Conservation (phyloP, 176 grass and related monocot genomes). For the Canna indica region DNA sequence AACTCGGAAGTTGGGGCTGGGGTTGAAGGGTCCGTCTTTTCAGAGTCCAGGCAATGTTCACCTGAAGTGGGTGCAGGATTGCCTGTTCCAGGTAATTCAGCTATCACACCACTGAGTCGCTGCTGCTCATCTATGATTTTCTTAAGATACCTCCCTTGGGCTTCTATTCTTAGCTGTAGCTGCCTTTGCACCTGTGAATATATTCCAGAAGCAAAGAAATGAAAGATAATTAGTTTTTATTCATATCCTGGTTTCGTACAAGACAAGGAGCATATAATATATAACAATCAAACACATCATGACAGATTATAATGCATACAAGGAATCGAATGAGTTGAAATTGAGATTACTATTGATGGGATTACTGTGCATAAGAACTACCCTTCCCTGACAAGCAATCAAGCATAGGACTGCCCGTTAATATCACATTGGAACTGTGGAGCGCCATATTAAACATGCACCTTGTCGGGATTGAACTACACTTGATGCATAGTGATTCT, state of each 20-base stretch:
- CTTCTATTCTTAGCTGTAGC: slow-evolving; percentile 41
- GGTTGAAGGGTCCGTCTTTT: slow-evolving; percentile 31
- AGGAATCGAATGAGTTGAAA: neutral
- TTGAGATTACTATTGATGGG: neutral
- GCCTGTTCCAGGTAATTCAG: slow-evolving; percentile 20
- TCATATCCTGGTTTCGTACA: neutral
- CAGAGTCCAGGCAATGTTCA: slow-evolving; percentile 13
- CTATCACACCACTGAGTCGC: slow-evolving; percentile 15
- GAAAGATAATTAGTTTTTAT: neutral
- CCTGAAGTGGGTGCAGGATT: neutral
- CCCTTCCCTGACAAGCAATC: too few relatives aligned
- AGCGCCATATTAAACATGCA: too few relatives aligned
- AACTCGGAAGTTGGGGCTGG: slow-evolving; percentile 26
- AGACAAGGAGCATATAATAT: neutral
- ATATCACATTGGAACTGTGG: too few relatives aligned
- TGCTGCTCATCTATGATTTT: slow-evolving; percentile 40
- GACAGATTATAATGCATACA: neutral
- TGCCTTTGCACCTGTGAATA: slow-evolving; percentile 35
- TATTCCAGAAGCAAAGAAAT: neutral
- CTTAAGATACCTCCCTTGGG: slow-evolving; percentile 35
- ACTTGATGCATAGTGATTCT: too few relatives aligned
- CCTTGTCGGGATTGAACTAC: too few relatives aligned
- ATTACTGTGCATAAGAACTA: too few relatives aligned
- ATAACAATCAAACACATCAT: neutral
- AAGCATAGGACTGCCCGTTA: too few relatives aligned